These are phyloP conservation scores for Fagus crenata DNA, from an alignment of 306 rosid genomes.

Conservation along the genomic window DNA sequence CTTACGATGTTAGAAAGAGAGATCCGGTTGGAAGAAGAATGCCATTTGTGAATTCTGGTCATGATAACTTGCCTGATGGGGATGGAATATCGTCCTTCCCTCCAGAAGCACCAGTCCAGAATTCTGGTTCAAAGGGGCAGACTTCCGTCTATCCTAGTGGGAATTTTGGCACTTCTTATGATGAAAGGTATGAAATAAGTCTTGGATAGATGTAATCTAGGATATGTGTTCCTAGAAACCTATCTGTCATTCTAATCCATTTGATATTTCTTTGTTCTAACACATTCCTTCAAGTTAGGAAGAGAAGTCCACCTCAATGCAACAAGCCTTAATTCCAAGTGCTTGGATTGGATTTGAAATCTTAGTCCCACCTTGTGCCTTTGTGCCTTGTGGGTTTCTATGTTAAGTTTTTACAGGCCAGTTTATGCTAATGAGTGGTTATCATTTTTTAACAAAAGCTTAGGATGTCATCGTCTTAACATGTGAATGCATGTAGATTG, in stretches of 20 bases:
- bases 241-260: conserved; percentile 5
- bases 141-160: conserved; percentile 42
- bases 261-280: conserved; percentile 15
- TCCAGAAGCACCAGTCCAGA: conserved; percentile 45
- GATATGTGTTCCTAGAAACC: conserved; percentile 13
- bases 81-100: conserved; percentile 43
- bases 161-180: conserved; percentile 39
- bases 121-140: conserved; percentile 46
- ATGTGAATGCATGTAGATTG: not conserved
- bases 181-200: conserved; percentile 59
- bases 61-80: conserved; percentile 42
- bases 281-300: conserved; percentile 19
- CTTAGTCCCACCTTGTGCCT: not conserved
- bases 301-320: not conserved
- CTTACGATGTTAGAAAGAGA: conserved; percentile 47
- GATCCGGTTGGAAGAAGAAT: conserved; percentile 58
- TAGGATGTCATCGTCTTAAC: not conserved
- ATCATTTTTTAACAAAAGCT: not conserved
- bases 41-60: conserved; percentile 42
- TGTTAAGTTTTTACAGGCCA: not conserved
- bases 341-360: not conserved
- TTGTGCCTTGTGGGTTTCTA: not conserved
- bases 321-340: not conserved
- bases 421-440: not conserved
- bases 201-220: not conserved